Evolutionary conservation across 2,329 filamentous ascomycete genomes (phyloP).

Genomic region (Sphaerostilbella broomeana): DNA sequence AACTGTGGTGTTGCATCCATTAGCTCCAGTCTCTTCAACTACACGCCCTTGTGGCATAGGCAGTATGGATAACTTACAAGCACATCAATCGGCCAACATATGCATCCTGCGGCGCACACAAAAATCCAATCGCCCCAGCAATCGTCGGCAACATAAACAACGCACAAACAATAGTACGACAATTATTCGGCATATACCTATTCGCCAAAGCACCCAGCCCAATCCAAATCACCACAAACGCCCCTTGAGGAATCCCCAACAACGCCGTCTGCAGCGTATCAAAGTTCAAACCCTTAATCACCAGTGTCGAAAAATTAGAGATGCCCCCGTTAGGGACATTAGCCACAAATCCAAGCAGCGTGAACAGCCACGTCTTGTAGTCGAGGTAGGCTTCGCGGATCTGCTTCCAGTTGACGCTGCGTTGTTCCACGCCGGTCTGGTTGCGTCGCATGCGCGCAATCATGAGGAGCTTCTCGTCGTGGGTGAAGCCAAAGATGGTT

Average conservation of each 20-base stretch:
- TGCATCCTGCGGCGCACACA: conserved; percentile 44
- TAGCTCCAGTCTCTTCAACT: too few relatives aligned
- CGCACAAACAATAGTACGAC: conserved; percentile 47
- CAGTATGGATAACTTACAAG: conserved; percentile 30
- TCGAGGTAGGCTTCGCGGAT: conserved; percentile 50
- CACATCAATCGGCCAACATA: conserved; percentile 50
- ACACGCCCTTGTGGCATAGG: neutral
- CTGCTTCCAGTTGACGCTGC: conserved; percentile 47
- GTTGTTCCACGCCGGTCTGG: conserved; percentile 54
- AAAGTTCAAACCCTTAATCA: conserved; percentile 54
- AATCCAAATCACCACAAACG: conserved; percentile 33
- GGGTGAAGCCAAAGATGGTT: conserved; percentile 44
- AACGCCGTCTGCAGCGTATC: conserved; percentile 30
- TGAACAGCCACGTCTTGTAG: conserved; percentile 54
- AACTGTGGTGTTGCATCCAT: too few relatives aligned
- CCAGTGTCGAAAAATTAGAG: conserved; percentile 53
- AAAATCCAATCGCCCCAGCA: conserved; percentile 50
- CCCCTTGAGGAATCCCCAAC: conserved; percentile 33
- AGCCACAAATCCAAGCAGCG: conserved; percentile 44
- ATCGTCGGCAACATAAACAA: conserved; percentile 54
- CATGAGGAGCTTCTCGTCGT: conserved; percentile 46
- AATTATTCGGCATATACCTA: conserved; percentile 35
- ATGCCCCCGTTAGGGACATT: conserved; percentile 54
- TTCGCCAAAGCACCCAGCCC: conserved; percentile 35
- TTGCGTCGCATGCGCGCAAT: conserved; percentile 49